These are phyloP conservation scores for Xylaria sp. DNA, from an alignment of 2,329 filamentous ascomycete species.

Conservation along the genomic window DNA sequence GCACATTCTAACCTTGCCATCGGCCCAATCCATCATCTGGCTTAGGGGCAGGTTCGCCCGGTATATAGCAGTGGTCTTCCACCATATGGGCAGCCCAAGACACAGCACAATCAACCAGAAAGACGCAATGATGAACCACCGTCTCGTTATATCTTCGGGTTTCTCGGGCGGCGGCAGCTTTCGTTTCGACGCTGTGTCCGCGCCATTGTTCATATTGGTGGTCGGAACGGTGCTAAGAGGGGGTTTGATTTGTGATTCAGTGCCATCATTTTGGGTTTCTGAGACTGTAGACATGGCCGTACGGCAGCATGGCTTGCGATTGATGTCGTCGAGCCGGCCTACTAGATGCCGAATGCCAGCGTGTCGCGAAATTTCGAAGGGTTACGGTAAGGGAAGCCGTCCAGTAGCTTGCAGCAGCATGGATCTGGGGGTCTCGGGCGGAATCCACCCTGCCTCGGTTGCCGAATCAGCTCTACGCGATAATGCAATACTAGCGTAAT, in stretches of 20 bases:
- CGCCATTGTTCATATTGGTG: constrained; percentile 4
- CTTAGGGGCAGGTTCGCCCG: constrained; percentile 80
- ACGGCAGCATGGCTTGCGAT: constrained; percentile 19
- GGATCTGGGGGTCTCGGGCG: neutral
- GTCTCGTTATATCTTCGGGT: constrained; percentile 66
- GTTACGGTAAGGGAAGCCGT: neutral
- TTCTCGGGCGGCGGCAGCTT: constrained; percentile 77
- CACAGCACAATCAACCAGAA: constrained; percentile 88
- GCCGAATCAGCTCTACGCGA: no score
- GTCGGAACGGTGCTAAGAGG: neutral
- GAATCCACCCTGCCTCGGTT: no score
- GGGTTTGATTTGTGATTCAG: constrained; percentile 3
- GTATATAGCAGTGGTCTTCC: constrained; percentile 91
- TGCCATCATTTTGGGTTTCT: constrained; percentile 11
- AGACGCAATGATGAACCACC: constrained; percentile 76
- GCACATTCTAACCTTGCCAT: constrained; percentile 68
- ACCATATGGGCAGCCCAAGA: constrained; percentile 92
- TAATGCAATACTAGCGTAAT: no score
- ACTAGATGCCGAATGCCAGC: neutral
- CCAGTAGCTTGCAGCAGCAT: neutral
- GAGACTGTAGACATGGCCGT: constrained; percentile 20
- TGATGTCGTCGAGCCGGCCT: constrained; percentile 9
- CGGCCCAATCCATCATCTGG: constrained; percentile 88
- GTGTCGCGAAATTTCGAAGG: constrained; percentile 17
- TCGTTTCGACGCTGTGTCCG: constrained; percentile 20